Percentiles rank a stretch among this genome's conserved stretches.
Evolutionary conservation across 2,329 filamentous ascomycete genomes (phyloP).

Genomic region (Hypoxylon sp.): DNA sequence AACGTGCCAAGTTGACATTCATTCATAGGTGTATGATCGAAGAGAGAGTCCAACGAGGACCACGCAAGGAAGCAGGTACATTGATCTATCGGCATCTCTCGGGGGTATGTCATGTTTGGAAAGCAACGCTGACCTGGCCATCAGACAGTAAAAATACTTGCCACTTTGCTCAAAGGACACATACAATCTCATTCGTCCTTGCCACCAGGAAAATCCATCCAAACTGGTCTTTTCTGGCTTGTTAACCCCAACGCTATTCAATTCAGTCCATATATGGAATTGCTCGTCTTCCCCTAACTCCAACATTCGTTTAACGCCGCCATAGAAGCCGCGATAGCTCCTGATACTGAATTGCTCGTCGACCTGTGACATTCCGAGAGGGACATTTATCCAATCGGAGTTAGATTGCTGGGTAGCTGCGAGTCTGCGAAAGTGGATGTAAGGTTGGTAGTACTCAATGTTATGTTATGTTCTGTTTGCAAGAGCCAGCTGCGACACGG

Average conservation of each 20-base stretch:
- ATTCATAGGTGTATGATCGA: no score
- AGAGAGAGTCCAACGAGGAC: background rate
- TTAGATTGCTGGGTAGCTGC: no score
- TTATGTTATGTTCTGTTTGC: no score
- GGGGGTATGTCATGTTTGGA: no score
- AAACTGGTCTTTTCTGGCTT: background rate
- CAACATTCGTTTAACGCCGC: background rate
- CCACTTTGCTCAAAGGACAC: no score
- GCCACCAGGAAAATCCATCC: background rate
- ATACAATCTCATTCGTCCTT: background rate
- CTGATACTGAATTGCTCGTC: background rate
- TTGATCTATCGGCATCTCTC: background rate
- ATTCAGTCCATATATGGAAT: background rate
- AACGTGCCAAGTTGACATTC: no score
- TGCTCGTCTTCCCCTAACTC: background rate
- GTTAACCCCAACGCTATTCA: background rate
- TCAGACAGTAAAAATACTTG: background rate
- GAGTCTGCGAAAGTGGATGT: no score
- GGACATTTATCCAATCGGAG: background rate
- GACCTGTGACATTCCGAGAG: background rate
- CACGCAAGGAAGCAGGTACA: background rate
- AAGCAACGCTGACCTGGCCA: background rate
- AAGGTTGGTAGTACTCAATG: no score
- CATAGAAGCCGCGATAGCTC: background rate
- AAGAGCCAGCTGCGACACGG: no score